A percentile compares a stretch with the other conserved stretches of the same genome.
Conservation (phyloP, 805 yeast species). For the Zygosaccharomyces siamensis region DNA sequence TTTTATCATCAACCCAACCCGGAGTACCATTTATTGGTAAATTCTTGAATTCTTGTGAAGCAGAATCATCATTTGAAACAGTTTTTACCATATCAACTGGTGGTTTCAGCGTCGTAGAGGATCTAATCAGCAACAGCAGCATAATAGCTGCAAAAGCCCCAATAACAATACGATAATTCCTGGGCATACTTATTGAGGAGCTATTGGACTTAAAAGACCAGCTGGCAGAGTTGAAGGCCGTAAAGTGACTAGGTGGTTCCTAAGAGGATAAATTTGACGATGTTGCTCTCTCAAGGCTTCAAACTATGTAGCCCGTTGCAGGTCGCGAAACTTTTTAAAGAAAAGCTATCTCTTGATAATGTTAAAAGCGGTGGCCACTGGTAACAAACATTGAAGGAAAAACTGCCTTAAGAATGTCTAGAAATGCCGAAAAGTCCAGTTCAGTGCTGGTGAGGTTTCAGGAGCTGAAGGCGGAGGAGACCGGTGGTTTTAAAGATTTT, state of each 20-base stretch:
- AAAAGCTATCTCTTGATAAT: not conserved
- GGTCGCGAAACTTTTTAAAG: slow-evolving; percentile 1
- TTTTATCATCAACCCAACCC: slow-evolving; percentile 24
- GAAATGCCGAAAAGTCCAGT: slow-evolving; percentile 73
- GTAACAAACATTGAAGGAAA: not conserved
- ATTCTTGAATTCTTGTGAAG: slow-evolving; percentile 17
- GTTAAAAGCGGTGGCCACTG: slow-evolving; percentile 1
- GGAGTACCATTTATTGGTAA: slow-evolving; percentile 23
- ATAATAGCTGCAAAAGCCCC: slow-evolving; percentile 49
- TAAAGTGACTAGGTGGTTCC: not conserved
- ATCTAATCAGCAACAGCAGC: slow-evolving; percentile 46
- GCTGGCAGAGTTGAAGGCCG: not conserved
- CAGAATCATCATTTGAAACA: slow-evolving; percentile 14
- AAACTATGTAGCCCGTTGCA: not conserved
- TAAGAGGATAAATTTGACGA: not conserved
- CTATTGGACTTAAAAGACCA: not conserved
- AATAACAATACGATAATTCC: slow-evolving; percentile 48
- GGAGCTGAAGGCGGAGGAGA: slow-evolving; percentile 53
- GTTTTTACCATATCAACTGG: slow-evolving; percentile 17
- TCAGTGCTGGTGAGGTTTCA: slow-evolving; percentile 63
- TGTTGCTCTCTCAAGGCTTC: not conserved
- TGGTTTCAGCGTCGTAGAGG: slow-evolving; percentile 34
- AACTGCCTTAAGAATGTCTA: slow-evolving; percentile 49
- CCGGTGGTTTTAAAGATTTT: slow-evolving; percentile 51
- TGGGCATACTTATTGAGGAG: slow-evolving; percentile 9